phyloP scores from a whole-genome alignment of 2,329 filamentous ascomycete genomes.

The Colletotrichum simmondsii region DNA sequence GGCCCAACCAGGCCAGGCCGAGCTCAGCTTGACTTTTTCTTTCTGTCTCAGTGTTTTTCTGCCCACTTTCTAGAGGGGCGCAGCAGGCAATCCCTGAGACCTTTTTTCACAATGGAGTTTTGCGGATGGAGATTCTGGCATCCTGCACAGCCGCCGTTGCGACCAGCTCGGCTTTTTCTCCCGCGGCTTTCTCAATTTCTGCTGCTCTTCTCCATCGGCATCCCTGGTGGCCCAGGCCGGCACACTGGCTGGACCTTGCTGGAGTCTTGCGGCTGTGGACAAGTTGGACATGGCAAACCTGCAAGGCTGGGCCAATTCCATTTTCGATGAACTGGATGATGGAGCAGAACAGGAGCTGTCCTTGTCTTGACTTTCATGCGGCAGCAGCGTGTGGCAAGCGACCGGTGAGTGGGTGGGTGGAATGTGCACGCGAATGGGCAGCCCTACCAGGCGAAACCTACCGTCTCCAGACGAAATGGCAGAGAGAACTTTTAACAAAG shows the following conservation, averaged over 20 bases:
- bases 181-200: neutral
- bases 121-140: neutral
- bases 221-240: too few relatives aligned
- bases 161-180: neutral
- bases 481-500: too few relatives aligned
- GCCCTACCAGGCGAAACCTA: neutral
- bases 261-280: too few relatives aligned
- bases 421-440: neutral
- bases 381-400: neutral
- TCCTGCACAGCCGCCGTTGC: slow-evolving; percentile 1
- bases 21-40: too few relatives aligned
- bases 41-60: neutral
- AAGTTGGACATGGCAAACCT: too few relatives aligned
- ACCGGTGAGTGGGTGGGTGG: neutral
- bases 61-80: neutral
- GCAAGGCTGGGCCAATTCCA: too few relatives aligned
- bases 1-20: too few relatives aligned
- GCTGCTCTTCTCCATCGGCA: neutral
- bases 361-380: neutral
- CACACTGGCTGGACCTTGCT: neutral
- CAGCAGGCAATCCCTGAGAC: neutral
- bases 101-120: too few relatives aligned
- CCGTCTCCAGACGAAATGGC: neutral
- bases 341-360: neutral
- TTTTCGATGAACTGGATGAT: neutral